Evolutionary conservation across 2,329 filamentous ascomycete species (phyloP).

Genomic region (Aspergillus neotritici): DNA sequence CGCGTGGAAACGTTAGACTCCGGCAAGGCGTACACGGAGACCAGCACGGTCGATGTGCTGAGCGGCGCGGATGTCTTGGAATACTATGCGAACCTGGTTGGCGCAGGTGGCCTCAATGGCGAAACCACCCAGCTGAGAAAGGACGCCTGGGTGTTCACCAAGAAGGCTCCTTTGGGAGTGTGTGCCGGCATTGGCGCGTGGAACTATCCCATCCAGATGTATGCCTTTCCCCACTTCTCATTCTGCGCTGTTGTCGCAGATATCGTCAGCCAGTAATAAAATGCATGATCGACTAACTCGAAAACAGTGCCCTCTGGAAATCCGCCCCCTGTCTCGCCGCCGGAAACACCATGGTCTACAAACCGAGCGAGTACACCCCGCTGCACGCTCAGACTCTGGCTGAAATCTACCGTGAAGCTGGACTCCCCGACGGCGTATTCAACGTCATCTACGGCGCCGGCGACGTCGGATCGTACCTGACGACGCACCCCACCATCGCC

Average conservation of each 20-base stretch:
- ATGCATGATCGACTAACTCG: not conserved
- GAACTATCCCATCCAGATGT: constrained; percentile 89
- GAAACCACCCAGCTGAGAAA: constrained; percentile 68
- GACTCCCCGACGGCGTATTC: constrained; percentile 75
- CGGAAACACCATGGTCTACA: constrained; percentile 87
- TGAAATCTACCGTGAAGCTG: constrained; percentile 70
- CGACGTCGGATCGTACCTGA: constrained; percentile 69
- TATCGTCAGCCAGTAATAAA: not conserved
- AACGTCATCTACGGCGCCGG: constrained; percentile 80
- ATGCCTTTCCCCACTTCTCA: constrained; percentile 8
- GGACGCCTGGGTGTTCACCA: constrained; percentile 76
- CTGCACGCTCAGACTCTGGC: constrained; percentile 74
- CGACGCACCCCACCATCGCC: constrained; percentile 64
- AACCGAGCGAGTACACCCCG: constrained; percentile 80
- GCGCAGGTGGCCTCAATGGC: constrained; percentile 71
- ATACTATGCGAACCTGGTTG: constrained; percentile 76
- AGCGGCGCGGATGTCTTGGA: constrained; percentile 82
- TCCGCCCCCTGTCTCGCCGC: constrained; percentile 78
- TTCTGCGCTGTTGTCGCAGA: too few species aligned
- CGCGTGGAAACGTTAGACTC: constrained; percentile 77
- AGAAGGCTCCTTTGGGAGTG: constrained; percentile 74
- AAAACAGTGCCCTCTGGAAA: constrained; percentile 67
- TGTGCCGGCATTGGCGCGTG: constrained; percentile 84
- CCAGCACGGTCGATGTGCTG: constrained; percentile 73
- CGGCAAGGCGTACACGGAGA: constrained; percentile 80